A percentile compares a stretch with the other conserved stretches of the same genome.
Evolutionary conservation across 1,284 basidiomycete genomes (phyloP).

Genomic region (Cryptococcus amylolentus): DNA sequence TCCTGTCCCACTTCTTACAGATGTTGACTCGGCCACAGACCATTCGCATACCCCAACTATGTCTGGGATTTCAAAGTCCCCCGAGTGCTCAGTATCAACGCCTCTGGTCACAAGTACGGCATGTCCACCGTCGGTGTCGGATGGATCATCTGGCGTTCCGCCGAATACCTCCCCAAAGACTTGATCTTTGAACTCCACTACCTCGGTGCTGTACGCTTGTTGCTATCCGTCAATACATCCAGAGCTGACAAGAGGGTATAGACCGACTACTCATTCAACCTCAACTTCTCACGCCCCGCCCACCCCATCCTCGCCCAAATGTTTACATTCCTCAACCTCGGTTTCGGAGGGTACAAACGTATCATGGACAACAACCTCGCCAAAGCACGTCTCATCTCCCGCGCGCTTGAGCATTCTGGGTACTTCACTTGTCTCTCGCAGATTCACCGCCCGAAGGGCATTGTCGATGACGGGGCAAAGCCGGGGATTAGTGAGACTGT

Average conservation of each 20-base stretch:
- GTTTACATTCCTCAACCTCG: slow-evolving; percentile 84
- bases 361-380: slow-evolving; percentile 69
- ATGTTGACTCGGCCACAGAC: slow-evolving; percentile 12
- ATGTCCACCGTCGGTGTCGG: slow-evolving; percentile 76
- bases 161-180: slow-evolving; percentile 73
- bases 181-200: slow-evolving; percentile 93
- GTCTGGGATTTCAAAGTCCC: slow-evolving; percentile 83
- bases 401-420: slow-evolving; percentile 76
- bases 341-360: slow-evolving; percentile 69
- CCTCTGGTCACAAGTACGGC: slow-evolving; percentile 87
- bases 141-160: slow-evolving; percentile 79
- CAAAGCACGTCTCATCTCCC: slow-evolving; percentile 79
- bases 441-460: slow-evolving; percentile 48
- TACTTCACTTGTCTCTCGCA: slow-evolving; percentile 61
- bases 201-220: slow-evolving; percentile 34
- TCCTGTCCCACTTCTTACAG: too few species aligned
- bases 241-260: slow-evolving; percentile 7
- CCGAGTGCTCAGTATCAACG: slow-evolving; percentile 59
- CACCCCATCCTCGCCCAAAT: slow-evolving; percentile 86
- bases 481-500: slow-evolving; percentile 15
- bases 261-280: slow-evolving; percentile 72
- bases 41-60: slow-evolving; percentile 60
- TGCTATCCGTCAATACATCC: background rate
- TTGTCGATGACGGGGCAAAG: background rate
- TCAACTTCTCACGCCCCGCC: slow-evolving; percentile 84